Evolutionary conservation across 306 rosid species (phyloP).

Genomic region (Cercis canadensis): DNA sequence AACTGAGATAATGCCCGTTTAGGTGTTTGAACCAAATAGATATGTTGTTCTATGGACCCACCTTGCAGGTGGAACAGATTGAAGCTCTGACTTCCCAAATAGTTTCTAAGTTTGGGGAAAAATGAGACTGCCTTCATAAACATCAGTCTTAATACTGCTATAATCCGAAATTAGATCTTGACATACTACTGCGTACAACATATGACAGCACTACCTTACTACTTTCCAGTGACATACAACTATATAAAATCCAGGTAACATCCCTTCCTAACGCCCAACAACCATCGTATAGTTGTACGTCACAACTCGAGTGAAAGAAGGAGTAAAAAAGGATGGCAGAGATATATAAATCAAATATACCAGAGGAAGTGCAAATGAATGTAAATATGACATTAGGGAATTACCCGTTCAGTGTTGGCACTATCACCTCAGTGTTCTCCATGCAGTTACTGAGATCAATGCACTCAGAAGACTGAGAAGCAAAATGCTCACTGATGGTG

Average conservation of each 20-base stretch:
- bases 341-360: not conserved
- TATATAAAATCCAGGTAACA: not conserved
- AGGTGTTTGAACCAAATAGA: conserved; percentile 18
- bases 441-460: conserved; percentile 81
- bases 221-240: conserved; percentile 10
- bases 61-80: too few species aligned
- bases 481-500: conserved; percentile 14
- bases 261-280: not conserved
- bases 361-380: not conserved
- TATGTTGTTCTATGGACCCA: conserved; percentile 3
- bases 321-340: not conserved
- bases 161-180: conserved; percentile 12
- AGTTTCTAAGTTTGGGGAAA: not conserved
- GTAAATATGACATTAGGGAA: not conserved
- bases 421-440: conserved; percentile 68
- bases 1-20: conserved; percentile 22
- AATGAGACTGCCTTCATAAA: not conserved
- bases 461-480: conserved; percentile 49
- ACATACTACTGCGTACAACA: conserved; percentile 17
- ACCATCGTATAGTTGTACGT: not conserved
- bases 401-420: conserved; percentile 95
- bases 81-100: conserved; percentile 19
- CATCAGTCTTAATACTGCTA: not conserved
- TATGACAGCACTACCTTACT: conserved; percentile 16
- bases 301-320: not conserved